phyloP scores from a whole-genome alignment of 1,284 basidiomycete genomes.

The Xerocomus cyaneibrunnescens region DNA sequence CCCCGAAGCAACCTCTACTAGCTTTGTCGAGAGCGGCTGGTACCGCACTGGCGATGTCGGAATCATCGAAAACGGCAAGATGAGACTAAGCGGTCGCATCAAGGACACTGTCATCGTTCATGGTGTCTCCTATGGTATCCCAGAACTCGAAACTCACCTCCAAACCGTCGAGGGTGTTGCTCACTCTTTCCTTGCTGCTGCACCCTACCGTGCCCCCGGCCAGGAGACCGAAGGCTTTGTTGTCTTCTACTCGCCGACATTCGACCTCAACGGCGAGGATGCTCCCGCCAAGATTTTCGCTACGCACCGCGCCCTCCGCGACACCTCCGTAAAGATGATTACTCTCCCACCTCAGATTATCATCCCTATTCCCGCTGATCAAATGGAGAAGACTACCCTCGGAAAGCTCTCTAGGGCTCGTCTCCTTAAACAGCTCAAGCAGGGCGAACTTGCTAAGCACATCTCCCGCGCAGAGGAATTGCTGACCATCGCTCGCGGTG shows the following conservation, averaged over 20 bases:
- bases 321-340: slow-evolving; percentile 29
- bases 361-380: slow-evolving; percentile 28
- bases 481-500: slow-evolving; percentile 27
- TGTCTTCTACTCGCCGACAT: slow-evolving; percentile 33
- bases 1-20: slow-evolving; percentile 37
- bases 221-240: slow-evolving; percentile 36
- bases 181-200: slow-evolving; percentile 40
- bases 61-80: slow-evolving; percentile 38
- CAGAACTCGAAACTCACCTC: slow-evolving; percentile 42
- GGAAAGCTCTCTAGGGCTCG: slow-evolving; percentile 35
- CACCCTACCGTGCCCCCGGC: slow-evolving; percentile 35
- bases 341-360: slow-evolving; percentile 30
- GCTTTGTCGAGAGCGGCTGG: slow-evolving; percentile 44
- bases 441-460: slow-evolving; percentile 30
- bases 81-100: slow-evolving; percentile 43
- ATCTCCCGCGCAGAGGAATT: slow-evolving; percentile 32
- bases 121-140: slow-evolving; percentile 44
- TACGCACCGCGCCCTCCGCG: slow-evolving; percentile 22
- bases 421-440: slow-evolving; percentile 30
- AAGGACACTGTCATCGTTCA: slow-evolving; percentile 49
- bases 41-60: slow-evolving; percentile 45
- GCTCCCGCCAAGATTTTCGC: slow-evolving; percentile 19
- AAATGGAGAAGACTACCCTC: slow-evolving; percentile 37
- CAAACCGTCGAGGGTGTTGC: slow-evolving; percentile 41
- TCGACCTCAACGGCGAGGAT: slow-evolving; percentile 21